Evolutionary conservation across 2,329 filamentous ascomycete species (phyloP).

Genomic region (Exophiala aquamarina): DNA sequence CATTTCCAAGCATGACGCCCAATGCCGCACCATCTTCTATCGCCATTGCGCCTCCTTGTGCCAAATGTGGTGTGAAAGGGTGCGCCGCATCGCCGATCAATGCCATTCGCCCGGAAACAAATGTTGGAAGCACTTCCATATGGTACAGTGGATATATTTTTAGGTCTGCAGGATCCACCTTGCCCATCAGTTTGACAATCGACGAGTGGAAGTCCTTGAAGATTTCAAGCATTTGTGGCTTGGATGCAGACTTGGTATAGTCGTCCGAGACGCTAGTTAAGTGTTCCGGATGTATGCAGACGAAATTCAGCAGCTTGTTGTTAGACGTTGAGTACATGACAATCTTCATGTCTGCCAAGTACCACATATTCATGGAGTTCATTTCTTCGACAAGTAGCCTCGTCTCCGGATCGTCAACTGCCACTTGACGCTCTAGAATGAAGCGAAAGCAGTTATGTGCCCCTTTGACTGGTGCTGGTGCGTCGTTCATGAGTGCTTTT

Average conservation of each 20-base stretch:
- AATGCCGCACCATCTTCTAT: constrained; percentile 49
- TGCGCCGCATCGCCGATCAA: constrained; percentile 68
- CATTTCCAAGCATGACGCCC: constrained; percentile 24
- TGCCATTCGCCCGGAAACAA: constrained; percentile 46
- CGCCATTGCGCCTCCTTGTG: constrained; percentile 61
- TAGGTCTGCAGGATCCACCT: constrained; percentile 38
- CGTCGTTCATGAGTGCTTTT: constrained; percentile 28
- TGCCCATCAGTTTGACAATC: constrained; percentile 7
- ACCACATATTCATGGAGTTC: constrained; percentile 46
- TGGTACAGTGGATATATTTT: constrained; percentile 63
- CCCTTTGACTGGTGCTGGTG: not conserved
- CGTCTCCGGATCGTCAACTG: constrained; percentile 39
- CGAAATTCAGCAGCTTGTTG: constrained; percentile 20
- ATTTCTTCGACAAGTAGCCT: constrained; percentile 38
- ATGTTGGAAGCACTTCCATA: constrained; percentile 41
- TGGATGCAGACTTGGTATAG: constrained; percentile 9
- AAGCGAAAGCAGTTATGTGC: constrained; percentile 35
- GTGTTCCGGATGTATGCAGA: constrained; percentile 18
- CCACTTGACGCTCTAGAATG: constrained; percentile 31
- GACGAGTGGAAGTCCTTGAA: constrained; percentile 10
- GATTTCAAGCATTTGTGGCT: constrained; percentile 9
- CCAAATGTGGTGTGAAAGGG: constrained; percentile 62
- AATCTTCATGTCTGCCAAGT: constrained; percentile 32
- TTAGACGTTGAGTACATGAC: constrained; percentile 30
- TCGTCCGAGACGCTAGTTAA: constrained; percentile 37